These are phyloP conservation scores for Skeletonema menzelii DNA, from an alignment of 108 stramenopile species.

Conservation along the genomic window DNA sequence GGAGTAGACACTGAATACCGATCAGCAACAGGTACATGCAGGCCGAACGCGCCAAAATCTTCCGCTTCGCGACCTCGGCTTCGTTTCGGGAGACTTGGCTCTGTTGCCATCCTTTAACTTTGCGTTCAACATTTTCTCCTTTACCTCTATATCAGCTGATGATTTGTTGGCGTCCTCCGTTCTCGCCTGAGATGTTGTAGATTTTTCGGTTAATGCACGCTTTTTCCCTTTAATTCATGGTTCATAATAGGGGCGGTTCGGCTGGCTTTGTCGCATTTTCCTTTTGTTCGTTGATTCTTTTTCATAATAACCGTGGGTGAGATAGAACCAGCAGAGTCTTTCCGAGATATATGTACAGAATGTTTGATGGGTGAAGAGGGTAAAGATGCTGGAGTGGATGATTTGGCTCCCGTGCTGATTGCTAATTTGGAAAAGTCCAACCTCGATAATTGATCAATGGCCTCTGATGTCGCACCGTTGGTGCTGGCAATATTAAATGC, in stretches of 20 bases:
- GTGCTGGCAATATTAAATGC: conserved; percentile 47
- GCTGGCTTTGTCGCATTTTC: not conserved
- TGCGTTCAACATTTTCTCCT: conserved; percentile 36
- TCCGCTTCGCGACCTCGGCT: conserved; percentile 27
- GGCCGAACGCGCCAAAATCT: too few relatives aligned
- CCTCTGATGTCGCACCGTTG: conserved; percentile 18
- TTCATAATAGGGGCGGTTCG: not conserved
- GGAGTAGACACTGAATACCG: too few relatives aligned
- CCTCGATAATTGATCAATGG: conserved; percentile 58
- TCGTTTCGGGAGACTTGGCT: conserved; percentile 22
- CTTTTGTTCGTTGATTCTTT: not conserved
- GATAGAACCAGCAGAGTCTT: not conserved
- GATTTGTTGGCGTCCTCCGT: conserved; percentile 1
- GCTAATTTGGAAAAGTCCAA: conserved; percentile 16
- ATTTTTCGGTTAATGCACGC: conserved; percentile 26
- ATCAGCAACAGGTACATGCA: too few relatives aligned
- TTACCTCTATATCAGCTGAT: conserved; percentile 5
- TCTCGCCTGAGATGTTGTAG: not conserved
- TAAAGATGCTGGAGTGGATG: conserved; percentile 16
- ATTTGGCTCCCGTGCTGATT: conserved; percentile 17
- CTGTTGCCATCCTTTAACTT: conserved; percentile 40
- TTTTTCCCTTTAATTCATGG: conserved; percentile 28
- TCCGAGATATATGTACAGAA: not conserved
- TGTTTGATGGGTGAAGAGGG: conserved; percentile 4
- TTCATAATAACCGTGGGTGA: conserved; percentile 5